These are phyloP conservation scores for Xylaria sp. DNA, from an alignment of 2,329 filamentous ascomycete genomes.

Conservation along the genomic window DNA sequence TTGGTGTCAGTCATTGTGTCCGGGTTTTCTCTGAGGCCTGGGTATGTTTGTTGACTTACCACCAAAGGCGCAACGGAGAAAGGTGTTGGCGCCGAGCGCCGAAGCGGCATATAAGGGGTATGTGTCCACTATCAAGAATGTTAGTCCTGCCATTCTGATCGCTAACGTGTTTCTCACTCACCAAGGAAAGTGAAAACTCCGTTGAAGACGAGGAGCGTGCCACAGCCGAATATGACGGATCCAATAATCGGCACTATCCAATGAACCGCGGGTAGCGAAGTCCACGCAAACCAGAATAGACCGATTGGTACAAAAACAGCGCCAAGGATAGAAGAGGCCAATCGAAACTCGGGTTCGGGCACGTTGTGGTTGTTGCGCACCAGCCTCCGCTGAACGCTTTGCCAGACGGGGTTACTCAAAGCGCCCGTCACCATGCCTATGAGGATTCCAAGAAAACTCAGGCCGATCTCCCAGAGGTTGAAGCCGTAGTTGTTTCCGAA, in stretches of 20 bases:
- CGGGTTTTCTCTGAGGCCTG: neutral
- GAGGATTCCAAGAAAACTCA: conserved; percentile 69
- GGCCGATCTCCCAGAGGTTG: conserved; percentile 71
- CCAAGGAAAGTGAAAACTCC: conserved; percentile 84
- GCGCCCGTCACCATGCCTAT: conserved; percentile 62
- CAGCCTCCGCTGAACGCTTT: conserved; percentile 52
- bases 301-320: conserved; percentile 71
- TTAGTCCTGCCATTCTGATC: conserved; percentile 5
- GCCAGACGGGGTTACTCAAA: conserved; percentile 62
- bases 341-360: conserved; percentile 80
- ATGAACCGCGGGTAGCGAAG: conserved; percentile 66
- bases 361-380: conserved; percentile 47
- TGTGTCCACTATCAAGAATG: conserved; percentile 54
- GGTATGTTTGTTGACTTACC: conserved; percentile 37
- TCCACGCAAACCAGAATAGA: conserved; percentile 87
- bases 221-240: conserved; percentile 61
- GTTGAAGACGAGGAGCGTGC: conserved; percentile 72
- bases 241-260: conserved; percentile 74
- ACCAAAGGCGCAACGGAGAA: conserved; percentile 72
- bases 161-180: conserved; percentile 37
- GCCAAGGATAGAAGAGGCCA: conserved; percentile 72
- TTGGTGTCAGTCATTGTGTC: conserved; percentile 11
- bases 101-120: conserved; percentile 71
- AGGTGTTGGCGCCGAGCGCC: conserved; percentile 78
- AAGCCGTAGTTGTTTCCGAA: conserved; percentile 72